A percentile compares a stretch with the other conserved stretches of the same genome.
phyloP scores from a whole-genome alignment of 768 basidiomycete genomes.

The Kwoniella mangroviensis region DNA sequence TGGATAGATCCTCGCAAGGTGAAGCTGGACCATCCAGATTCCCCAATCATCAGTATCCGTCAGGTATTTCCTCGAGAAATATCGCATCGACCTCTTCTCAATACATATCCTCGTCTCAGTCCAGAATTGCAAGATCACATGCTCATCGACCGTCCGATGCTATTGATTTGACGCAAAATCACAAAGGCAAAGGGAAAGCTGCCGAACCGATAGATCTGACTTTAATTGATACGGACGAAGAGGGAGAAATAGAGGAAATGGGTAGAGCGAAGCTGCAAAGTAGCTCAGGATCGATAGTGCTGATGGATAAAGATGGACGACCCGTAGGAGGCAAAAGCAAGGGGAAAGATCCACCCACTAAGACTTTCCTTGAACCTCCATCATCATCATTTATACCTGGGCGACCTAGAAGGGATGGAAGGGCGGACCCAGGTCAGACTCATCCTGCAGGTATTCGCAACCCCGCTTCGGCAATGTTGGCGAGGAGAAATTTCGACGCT shows the following conservation, averaged over 20 bases:
- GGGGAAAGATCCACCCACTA: not conserved
- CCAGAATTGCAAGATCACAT: not conserved
- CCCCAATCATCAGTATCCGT: too few relatives aligned
- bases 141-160: not conserved
- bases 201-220: constrained; percentile 22
- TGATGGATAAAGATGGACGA: not conserved
- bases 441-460: not conserved
- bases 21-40: not conserved
- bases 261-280: not conserved
- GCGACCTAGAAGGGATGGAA: not conserved
- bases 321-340: not conserved
- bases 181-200: constrained; percentile 11
- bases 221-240: constrained; percentile 18
- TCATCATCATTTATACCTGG: too few relatives aligned
- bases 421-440: not conserved
- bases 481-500: not conserved
- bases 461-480: not conserved
- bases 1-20: not conserved
- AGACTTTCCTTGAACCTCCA: too few relatives aligned
- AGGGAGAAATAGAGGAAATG: not conserved
- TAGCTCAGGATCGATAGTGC: constrained; percentile 11
- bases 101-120: not conserved
- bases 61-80: not conserved
- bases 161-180: not conserved
- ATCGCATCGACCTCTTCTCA: not conserved